These are phyloP conservation scores for Nicotiana noctiflora DNA, from an alignment of 257 asterid species.

Conservation along the genomic window DNA sequence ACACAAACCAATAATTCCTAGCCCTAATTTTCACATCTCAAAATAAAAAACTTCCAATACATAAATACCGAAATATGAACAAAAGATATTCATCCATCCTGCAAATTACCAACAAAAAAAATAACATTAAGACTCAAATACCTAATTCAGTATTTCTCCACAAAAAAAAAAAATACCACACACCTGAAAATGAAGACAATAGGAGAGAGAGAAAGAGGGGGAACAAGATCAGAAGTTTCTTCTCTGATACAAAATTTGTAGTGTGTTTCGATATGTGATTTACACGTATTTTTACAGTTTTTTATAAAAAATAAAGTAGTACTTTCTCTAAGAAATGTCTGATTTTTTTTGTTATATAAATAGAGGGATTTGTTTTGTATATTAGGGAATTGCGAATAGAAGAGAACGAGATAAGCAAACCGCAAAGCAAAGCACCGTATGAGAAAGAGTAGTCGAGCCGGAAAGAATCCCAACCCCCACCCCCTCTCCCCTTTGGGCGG, in stretches of 20 bases:
- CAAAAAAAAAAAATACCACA: background rate
- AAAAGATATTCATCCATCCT: constrained; percentile 5
- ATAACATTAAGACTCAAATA: background rate
- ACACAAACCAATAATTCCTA: background rate
- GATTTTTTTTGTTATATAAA: background rate
- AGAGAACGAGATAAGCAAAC: constrained; percentile 16
- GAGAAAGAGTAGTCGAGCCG: constrained; percentile 50
- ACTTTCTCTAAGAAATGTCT: background rate
- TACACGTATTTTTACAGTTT: background rate
- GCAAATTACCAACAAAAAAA: background rate
- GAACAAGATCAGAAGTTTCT: constrained; percentile 36
- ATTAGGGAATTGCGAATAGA: constrained; percentile 1
- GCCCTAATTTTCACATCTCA: constrained; percentile 15
- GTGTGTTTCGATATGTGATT: constrained; percentile 6
- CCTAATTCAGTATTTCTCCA: background rate
- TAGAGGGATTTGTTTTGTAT: background rate
- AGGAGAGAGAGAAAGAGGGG: background rate
- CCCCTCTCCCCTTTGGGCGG: background rate
- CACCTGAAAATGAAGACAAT: constrained; percentile 1
- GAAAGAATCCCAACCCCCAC: constrained; percentile 46
- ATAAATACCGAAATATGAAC: background rate
- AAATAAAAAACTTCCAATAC: background rate
- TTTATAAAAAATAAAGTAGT: background rate
- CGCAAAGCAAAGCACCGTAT: constrained; percentile 34
- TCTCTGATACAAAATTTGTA: constrained; percentile 10